These are phyloP conservation scores for barley (Hordeum vulgare) DNA, from an alignment of 176 grass and related monocot species.

Conservation along the genomic window DNA sequence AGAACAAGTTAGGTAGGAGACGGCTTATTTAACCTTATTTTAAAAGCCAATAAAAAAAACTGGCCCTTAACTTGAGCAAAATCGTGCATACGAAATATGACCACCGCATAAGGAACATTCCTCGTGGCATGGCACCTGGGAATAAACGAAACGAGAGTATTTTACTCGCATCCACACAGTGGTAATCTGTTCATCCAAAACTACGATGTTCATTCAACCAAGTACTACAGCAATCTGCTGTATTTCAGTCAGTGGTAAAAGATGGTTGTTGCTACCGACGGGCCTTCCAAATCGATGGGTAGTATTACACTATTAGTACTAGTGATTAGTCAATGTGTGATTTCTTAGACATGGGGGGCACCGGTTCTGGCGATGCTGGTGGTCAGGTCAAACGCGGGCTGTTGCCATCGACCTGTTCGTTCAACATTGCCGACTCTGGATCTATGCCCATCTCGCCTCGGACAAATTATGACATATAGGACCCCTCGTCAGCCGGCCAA, in stretches of 20 bases:
- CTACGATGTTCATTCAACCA: background rate
- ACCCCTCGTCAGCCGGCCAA: background rate
- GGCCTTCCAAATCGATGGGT: background rate
- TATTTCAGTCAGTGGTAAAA: background rate
- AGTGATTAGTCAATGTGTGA: background rate
- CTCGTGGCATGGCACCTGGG: background rate
- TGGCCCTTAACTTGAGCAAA: too few relatives aligned
- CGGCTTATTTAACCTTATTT: too few relatives aligned
- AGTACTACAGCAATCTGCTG: background rate
- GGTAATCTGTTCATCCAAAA: too few relatives aligned
- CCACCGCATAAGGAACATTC: background rate
- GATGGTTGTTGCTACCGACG: background rate
- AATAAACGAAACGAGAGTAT: background rate
- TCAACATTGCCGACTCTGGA: constrained; percentile 18
- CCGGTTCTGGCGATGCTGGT: background rate
- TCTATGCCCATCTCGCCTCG: background rate
- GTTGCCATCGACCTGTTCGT: constrained; percentile 22
- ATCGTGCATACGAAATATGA: background rate
- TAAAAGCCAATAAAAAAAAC: too few relatives aligned
- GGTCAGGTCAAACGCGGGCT: constrained; percentile 4
- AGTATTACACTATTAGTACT: too few relatives aligned
- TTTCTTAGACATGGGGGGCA: constrained; percentile 5
- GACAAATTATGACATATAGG: background rate
- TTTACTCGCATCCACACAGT: background rate
- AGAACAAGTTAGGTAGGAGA: too few relatives aligned